A percentile compares a stretch with the other conserved stretches of the same genome.
Conservation (phyloP, 2,329 filamentous ascomycete genomes). For the Colletotrichum zoysiae region DNA sequence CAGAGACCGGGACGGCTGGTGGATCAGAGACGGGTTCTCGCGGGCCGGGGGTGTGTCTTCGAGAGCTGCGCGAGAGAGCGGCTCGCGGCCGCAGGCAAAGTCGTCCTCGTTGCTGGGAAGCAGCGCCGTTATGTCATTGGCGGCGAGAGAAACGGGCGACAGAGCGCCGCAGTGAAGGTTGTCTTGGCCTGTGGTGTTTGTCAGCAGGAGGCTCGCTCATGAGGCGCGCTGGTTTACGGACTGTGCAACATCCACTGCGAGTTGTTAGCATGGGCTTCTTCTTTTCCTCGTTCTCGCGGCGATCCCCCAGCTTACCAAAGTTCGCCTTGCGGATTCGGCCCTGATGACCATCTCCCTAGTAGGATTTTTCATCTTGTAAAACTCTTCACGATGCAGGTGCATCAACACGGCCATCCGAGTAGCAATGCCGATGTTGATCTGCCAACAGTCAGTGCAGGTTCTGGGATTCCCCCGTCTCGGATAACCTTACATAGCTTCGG, state of each 20-base stretch:
- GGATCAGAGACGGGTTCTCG: slow-evolving; percentile 58
- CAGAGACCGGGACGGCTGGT: slow-evolving; percentile 61
- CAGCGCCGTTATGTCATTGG: slow-evolving; percentile 66
- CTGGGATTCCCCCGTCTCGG: not conserved
- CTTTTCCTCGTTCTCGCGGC: slow-evolving; percentile 10
- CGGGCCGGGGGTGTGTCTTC: slow-evolving; percentile 65
- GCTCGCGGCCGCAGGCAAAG: slow-evolving; percentile 62
- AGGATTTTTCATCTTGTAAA: slow-evolving; percentile 59
- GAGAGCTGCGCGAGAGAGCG: slow-evolving; percentile 63
- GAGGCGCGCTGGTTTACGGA: slow-evolving; percentile 43
- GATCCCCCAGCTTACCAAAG: slow-evolving; percentile 57
- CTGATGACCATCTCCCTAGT: slow-evolving; percentile 60
- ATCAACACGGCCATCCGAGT: slow-evolving; percentile 68
- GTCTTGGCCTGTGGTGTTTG: slow-evolving; percentile 58
- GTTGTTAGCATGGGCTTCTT: slow-evolving; percentile 16
- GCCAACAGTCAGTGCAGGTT: slow-evolving; percentile 42
- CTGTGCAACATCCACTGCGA: slow-evolving; percentile 69
- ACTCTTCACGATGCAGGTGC: slow-evolving; percentile 68
- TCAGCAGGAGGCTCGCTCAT: slow-evolving; percentile 1
- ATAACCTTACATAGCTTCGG: slow-evolving; percentile 63
- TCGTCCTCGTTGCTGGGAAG: slow-evolving; percentile 66
- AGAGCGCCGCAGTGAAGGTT: slow-evolving; percentile 66
- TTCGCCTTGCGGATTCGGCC: slow-evolving; percentile 68
- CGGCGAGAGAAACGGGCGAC: slow-evolving; percentile 64
- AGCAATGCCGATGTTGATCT: slow-evolving; percentile 69